Evolutionary conservation across 140 eudicot genomes (phyloP).

Genomic region (Ambrosia hybrid): DNA sequence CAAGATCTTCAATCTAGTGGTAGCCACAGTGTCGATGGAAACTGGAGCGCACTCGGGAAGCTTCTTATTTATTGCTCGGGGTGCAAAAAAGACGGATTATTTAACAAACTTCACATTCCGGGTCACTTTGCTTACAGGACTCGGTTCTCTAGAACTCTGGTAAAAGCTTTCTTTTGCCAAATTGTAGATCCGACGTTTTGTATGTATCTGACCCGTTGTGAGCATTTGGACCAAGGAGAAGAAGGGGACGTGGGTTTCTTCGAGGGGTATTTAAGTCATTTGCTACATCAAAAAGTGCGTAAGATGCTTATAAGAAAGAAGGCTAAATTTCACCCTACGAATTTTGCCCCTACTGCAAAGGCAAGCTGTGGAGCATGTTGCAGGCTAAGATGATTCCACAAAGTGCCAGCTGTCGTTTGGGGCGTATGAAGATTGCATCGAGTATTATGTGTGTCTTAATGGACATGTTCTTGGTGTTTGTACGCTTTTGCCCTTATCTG

Average conservation of each 20-base stretch:
- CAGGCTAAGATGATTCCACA: conserved; percentile 81
- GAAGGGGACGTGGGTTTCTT: conserved; percentile 93
- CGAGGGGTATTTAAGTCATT: conserved; percentile 87
- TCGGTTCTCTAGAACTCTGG: conserved; percentile 89
- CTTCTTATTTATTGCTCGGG: conserved; percentile 86
- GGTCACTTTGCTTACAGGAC: conserved; percentile 86
- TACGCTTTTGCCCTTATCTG: conserved; percentile 90
- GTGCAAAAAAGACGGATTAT: conserved; percentile 64
- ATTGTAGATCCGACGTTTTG: conserved; percentile 69
- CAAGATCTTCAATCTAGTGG: conserved; percentile 85
- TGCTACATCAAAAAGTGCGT: conserved; percentile 74
- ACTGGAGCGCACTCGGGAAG: conserved; percentile 92
- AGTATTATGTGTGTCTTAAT: conserved; percentile 86
- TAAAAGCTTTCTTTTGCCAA: conserved; percentile 74
- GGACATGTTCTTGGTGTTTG: conserved; percentile 91
- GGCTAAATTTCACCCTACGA: conserved; percentile 71
- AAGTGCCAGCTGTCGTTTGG: conserved; percentile 93
- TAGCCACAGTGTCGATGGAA: conserved; percentile 79
- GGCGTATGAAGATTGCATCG: conserved; percentile 90
- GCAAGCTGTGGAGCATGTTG: conserved; percentile 90
- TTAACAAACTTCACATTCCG: conserved; percentile 57
- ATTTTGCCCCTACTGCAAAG: conserved; percentile 83
- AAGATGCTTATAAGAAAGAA: conserved; percentile 71
- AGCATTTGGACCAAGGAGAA: conserved; percentile 93
- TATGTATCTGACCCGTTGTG: conserved; percentile 97